phyloP scores from a whole-genome alignment of 345 rosid genomes.

The Brassica nigra region DNA sequence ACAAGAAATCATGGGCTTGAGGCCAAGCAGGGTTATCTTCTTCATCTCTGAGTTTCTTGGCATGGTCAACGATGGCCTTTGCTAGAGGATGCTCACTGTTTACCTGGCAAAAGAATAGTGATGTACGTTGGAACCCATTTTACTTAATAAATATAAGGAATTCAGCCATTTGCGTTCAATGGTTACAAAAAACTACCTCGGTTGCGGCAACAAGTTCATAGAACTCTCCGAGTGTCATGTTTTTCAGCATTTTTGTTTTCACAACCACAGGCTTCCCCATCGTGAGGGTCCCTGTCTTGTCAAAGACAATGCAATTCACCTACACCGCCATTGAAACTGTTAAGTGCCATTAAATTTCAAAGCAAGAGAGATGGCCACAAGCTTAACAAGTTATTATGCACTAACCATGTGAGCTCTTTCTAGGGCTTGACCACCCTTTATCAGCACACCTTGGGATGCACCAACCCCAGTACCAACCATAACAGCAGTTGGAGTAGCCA shows the following conservation, averaged over 20 bases:
- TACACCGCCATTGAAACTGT: conserved; percentile 33
- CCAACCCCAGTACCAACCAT: conserved; percentile 99
- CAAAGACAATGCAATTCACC: conserved; percentile 92
- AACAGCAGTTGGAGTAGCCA: conserved; percentile 99
- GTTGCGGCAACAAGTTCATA: conserved; percentile 82
- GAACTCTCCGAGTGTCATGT: conserved; percentile 69
- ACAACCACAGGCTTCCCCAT: conserved; percentile 87
- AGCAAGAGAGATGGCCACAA: not conserved
- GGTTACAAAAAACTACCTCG: conserved; percentile 54
- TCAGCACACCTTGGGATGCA: conserved; percentile 90
- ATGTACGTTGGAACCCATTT: not conserved
- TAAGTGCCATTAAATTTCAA: not conserved
- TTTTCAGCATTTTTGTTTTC: conserved; percentile 68
- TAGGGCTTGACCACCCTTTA: conserved; percentile 96
- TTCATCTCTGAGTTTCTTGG: conserved; percentile 69
- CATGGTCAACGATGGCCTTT: conserved; percentile 81
- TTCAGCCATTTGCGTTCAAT: not conserved
- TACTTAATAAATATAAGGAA: no score
- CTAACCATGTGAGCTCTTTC: conserved; percentile 83
- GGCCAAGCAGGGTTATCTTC: conserved; percentile 83
- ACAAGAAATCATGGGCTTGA: conserved; percentile 66
- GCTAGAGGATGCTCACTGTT: conserved; percentile 96
- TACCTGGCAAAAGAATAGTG: conserved; percentile 33
- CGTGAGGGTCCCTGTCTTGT: conserved; percentile 97
- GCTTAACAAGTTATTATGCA: not conserved